Evolutionary conservation across 768 basidiomycete genomes (phyloP).

Genomic region (Cyclocybe aegerita): DNA sequence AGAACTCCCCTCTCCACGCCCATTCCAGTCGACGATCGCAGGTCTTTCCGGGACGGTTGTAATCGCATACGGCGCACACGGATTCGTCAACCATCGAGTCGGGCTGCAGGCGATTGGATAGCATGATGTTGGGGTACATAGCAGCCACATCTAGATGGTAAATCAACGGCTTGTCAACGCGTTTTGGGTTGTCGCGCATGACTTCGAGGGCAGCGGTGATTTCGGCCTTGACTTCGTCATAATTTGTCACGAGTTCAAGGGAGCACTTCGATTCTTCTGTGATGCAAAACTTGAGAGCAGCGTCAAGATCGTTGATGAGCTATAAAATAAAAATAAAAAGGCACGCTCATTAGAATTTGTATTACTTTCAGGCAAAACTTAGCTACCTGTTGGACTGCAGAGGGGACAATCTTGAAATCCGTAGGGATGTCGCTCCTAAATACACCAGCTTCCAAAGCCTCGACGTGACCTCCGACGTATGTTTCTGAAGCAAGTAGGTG

Average conservation of each 20-base stretch:
- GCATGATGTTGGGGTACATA: slow-evolving; percentile 99
- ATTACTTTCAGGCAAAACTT: background rate
- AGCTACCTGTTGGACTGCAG: slow-evolving; percentile 76
- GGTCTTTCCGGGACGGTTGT: slow-evolving; percentile 91
- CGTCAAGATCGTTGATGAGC: slow-evolving; percentile 94
- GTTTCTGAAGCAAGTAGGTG: slow-evolving; percentile 97
- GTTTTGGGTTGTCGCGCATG: slow-evolving; percentile 89
- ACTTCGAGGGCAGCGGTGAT: slow-evolving; percentile 79
- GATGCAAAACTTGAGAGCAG: slow-evolving; percentile 87
- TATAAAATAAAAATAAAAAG: no score
- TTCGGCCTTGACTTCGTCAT: slow-evolving; percentile 83
- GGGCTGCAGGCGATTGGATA: slow-evolving; percentile 97
- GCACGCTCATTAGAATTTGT: slow-evolving; percentile 5
- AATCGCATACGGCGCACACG: slow-evolving; percentile 97
- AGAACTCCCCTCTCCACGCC: slow-evolving; percentile 99
- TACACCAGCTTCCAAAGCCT: slow-evolving; percentile 97
- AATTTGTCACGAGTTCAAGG: slow-evolving; percentile 88
- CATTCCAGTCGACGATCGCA: slow-evolving; percentile 94
- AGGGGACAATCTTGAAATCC: slow-evolving; percentile 92
- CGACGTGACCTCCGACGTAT: slow-evolving; percentile 98
- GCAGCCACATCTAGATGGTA: slow-evolving; percentile 99
- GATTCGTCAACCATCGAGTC: slow-evolving; percentile 98
- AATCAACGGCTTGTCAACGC: slow-evolving; percentile 90
- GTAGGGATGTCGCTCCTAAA: slow-evolving; percentile 95
- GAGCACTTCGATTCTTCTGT: slow-evolving; percentile 79